Evolutionary conservation across 345 rosid genomes (phyloP), one percentile per base, ranked within the genome.

Genomic region (Limnanthes douglasii): DNA sequence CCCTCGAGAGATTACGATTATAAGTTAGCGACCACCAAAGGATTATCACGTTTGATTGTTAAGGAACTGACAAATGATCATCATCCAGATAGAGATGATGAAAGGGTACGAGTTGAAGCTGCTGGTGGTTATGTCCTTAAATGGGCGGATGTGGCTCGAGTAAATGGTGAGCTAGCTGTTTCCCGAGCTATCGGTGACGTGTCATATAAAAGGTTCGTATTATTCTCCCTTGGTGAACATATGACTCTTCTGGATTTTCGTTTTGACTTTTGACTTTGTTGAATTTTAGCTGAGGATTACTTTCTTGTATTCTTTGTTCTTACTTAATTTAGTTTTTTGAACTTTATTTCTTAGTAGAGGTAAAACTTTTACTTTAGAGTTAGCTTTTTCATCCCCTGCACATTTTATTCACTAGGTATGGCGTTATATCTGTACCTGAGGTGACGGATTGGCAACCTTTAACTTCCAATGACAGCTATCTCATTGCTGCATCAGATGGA

Each of bases 401-500:
- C n/a, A n/a, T n/a, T n/a, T n/a, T n/a, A n/a, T n/a, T n/a, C 23
- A 10, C 46, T 61, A 86, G 95, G 31, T 82, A 66, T 40, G 97
- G 97, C 42, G 95, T 86, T 41, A 86, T 72, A 44, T 70, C 97
- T 34, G 67, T 66, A 48, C 97, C 97, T 1, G 95, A 86, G 70
- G 77, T 86, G 54, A 65, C 62, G 41, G 85, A 75, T 50, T 86
- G 97, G 93, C 75, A 63, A 43, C 64, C 70, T 53, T 51, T 86
- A 19, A 38, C 64, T 42, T 52, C 57, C 32, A 86, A 75, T 46
- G 86, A 86, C 61, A 78, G 80, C 46, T 86, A 73, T 61, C 58
- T 86, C 59, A 85, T 86, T 38, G 93, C 66, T 56, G 93, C 93
- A 49, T 69, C 97, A n/a, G 97, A 86, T 73, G 97, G 97, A 31